phyloP scores from a whole-genome alignment of 306 rosid species.

The Lathyrus sativus region DNA sequence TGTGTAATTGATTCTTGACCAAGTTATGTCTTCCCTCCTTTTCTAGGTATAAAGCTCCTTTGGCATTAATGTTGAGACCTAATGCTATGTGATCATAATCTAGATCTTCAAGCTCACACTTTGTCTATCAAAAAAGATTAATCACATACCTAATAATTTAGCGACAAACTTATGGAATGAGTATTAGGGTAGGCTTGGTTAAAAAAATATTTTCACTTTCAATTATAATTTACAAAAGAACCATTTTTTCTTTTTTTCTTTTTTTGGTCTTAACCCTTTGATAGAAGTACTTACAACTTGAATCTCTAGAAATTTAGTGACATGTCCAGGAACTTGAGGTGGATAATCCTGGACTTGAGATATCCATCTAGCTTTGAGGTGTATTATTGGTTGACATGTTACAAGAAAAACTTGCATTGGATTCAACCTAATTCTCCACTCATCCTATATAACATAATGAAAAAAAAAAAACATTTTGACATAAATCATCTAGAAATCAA shows the following conservation, averaged over 20 bases:
- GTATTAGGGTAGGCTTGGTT: too few species aligned
- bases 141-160: too few species aligned
- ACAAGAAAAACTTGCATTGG: slow-evolving; percentile 29
- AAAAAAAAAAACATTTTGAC: neutral
- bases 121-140: too few species aligned
- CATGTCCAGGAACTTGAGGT: too few species aligned
- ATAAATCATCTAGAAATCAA: too few species aligned
- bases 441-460: slow-evolving; percentile 32
- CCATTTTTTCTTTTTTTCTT: too few species aligned
- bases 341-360: slow-evolving; percentile 31
- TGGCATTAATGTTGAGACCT: slow-evolving; percentile 29
- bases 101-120: slow-evolving; percentile 27
- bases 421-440: slow-evolving; percentile 39
- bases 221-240: too few species aligned
- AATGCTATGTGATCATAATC: neutral
- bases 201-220: too few species aligned
- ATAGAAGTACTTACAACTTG: too few species aligned
- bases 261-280: too few species aligned
- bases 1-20: slow-evolving; percentile 35
- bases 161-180: too few species aligned
- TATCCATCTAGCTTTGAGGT: slow-evolving; percentile 36
- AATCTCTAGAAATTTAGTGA: too few species aligned
- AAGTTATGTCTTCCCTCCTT: slow-evolving; percentile 13
- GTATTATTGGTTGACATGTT: slow-evolving; percentile 31
- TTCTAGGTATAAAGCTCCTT: slow-evolving; percentile 38